Percentiles rank a stretch among this genome's conserved stretches.
These are phyloP conservation scores for Inonotus hispidus DNA, from an alignment of 1,284 basidiomycete species.

Conservation along the genomic window DNA sequence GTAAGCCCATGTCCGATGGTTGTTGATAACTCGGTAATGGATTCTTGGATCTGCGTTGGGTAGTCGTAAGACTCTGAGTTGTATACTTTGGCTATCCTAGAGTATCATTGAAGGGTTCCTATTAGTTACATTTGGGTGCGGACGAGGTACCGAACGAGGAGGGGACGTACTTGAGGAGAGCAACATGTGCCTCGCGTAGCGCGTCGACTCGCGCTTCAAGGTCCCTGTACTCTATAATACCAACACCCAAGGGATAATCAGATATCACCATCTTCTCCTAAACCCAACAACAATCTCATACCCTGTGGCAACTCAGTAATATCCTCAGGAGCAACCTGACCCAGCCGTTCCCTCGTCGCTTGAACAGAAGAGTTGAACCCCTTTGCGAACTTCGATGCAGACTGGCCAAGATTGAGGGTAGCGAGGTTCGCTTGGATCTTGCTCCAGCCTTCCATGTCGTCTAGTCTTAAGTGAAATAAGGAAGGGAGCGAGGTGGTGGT, in stretches of 20 bases:
- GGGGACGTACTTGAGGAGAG: constrained; percentile 66
- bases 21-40: constrained; percentile 63
- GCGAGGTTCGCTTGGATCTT: constrained; percentile 57
- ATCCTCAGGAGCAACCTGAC: constrained; percentile 84
- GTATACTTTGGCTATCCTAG: constrained; percentile 80
- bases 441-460: constrained; percentile 71
- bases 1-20: constrained; percentile 76
- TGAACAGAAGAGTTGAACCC: constrained; percentile 84
- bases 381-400: constrained; percentile 71
- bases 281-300: constrained; percentile 23
- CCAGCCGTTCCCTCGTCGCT: constrained; percentile 87
- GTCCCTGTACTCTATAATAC: constrained; percentile 82
- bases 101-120: not conserved
- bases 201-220: constrained; percentile 94
- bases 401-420: constrained; percentile 61
- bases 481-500: not conserved
- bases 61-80: constrained; percentile 89
- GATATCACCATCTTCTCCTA: constrained; percentile 18
- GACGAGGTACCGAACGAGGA: not conserved
- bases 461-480: not conserved
- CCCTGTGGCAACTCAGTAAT: constrained; percentile 94
- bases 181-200: constrained; percentile 74
- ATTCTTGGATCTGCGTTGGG: constrained; percentile 72
- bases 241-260: constrained; percentile 5
- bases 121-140: not conserved